Base-by-base conservation (phyloP, 164 flowering plant species). In the Magnolia sinica region DNA sequence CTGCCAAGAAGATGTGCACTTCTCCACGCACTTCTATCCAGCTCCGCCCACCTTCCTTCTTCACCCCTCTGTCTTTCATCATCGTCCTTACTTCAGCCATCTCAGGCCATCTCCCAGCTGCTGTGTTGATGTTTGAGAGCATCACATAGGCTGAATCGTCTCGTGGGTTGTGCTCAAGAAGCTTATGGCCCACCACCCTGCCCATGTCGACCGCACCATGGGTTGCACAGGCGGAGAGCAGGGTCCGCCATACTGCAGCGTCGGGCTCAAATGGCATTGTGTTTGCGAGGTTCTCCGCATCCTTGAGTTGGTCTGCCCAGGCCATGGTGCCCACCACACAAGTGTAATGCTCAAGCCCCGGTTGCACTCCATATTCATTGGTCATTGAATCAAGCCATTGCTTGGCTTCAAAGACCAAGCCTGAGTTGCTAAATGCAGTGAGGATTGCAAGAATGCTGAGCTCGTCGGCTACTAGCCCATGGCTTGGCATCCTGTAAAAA, bases 141-240 rank as follows among this genome's bases (percentile, higher is more conserved):
- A 92, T 88, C 74, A 86, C 85, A 76, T 86, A 91, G n/a, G 93
- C 91, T 0, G 93, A 87, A 69, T 90, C 97, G 75, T 91, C 93
- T 7, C 71, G 24, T 7, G 82, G 85, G 75, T 88, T 74, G 45
- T 85, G 78, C 68, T 86, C 87, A 76, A 89, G 52, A 31, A 91
- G 75, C 65, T 82, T 74, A 70, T 72, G 76, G 29, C 85, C 79
- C 80, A 85, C 82, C 2, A 49, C 68, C 79, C 77, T 74, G 50
- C 89, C 91, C 80, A 84, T 68, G 51, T 86, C 83, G 1, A 83
- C 76, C 7, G 74, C 80, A 29, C 87, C 84, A 81, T 86, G 85
- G 55, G 69, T 31, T 1, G 85, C 89, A 78, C 83, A 84, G 19
- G 79, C 76, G 7, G 90, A 86, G 45, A 93, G 74, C 72, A 93